Percentiles rank a stretch among this genome's conserved stretches.
Evolutionary conservation across 805 yeast genomes (phyloP).

Genomic region (Kodamaea neixiangensis): DNA sequence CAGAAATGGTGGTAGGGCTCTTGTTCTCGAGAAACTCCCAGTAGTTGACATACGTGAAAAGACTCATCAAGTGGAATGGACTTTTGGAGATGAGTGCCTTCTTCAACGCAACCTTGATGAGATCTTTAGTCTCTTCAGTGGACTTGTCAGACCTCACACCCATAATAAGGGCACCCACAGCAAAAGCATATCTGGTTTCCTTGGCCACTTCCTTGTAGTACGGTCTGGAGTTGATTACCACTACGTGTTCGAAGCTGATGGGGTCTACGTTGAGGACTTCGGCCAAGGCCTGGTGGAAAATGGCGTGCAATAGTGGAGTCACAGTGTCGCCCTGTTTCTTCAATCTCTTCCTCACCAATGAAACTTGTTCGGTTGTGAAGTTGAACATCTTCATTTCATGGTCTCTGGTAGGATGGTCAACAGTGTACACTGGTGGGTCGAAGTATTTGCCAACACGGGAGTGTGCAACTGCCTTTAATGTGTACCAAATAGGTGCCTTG

Average conservation of each 20-base stretch:
- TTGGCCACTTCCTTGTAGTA: neutral
- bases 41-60: neutral
- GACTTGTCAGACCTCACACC: neutral
- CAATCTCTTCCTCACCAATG: neutral
- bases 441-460: neutral
- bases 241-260: neutral
- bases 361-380: neutral
- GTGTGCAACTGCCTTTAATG: neutral
- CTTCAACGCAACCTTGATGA: neutral
- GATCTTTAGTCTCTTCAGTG: neutral
- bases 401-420: neutral
- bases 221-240: conserved; percentile 1
- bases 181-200: conserved; percentile 1
- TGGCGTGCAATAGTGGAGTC: conserved; percentile 3
- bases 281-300: conserved; percentile 1
- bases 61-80: neutral
- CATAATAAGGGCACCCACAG: conserved; percentile 3
- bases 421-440: neutral
- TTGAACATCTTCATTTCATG: neutral
- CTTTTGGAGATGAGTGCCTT: neutral
- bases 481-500: neutral
- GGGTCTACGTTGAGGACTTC: neutral
- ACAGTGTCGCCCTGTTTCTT: neutral
- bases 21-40: neutral
- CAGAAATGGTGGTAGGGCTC: neutral